Percentiles rank a stretch among this genome's conserved stretches.
phyloP scores from a whole-genome alignment of 208 protist species.

The Acanthamoeba royreba region DNA sequence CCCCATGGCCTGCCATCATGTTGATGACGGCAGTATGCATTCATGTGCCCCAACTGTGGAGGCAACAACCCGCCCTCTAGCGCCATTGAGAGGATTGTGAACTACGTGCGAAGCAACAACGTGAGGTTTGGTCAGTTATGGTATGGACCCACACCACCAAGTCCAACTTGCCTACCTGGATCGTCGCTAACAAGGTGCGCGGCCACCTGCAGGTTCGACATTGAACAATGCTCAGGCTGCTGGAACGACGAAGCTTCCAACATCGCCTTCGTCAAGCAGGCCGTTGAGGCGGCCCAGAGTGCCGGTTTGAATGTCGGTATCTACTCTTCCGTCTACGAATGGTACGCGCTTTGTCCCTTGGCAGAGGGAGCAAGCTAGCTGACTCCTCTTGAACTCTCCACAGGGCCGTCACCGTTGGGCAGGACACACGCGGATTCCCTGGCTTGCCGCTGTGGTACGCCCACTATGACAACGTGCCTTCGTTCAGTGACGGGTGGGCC shows the following conservation, averaged over 20 bases:
- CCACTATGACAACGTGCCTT: background rate
- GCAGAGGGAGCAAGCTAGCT: background rate
- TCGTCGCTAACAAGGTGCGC: no score
- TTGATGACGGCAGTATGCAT: slow-evolving; percentile 2
- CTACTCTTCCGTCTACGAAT: background rate
- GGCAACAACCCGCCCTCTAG: background rate
- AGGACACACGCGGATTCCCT: background rate
- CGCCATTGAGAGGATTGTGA: background rate
- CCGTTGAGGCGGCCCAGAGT: background rate
- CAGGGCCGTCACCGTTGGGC: background rate
- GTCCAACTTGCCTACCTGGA: no score
- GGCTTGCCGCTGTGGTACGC: slow-evolving; percentile 21
- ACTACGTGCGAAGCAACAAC: background rate
- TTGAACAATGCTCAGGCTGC: background rate
- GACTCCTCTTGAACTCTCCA: background rate
- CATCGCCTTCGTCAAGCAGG: background rate
- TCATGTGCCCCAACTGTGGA: background rate
- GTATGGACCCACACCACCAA: background rate
- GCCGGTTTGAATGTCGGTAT: background rate
- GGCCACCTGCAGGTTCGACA: slow-evolving; percentile 24
- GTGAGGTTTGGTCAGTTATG: background rate
- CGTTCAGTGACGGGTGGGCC: background rate
- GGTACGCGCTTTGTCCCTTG: background rate
- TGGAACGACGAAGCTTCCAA: slow-evolving; percentile 10
- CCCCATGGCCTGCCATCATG: no score